Base-by-base conservation (phyloP, 345 rosid species). In the Cardamine resedifolia region DNA sequence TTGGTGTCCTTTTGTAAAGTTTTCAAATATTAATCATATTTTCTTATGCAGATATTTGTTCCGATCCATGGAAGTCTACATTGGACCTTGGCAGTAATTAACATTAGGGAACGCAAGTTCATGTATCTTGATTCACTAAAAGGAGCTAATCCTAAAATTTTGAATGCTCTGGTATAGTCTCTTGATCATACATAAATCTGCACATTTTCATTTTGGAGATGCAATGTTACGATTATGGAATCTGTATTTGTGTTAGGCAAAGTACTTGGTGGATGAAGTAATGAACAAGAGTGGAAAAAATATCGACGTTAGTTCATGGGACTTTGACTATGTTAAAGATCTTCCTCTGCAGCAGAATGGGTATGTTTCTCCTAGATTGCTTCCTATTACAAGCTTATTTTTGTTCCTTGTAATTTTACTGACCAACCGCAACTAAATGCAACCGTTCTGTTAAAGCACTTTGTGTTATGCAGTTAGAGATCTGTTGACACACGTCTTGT, bases 1-100 rank as follows among this genome's bases (percentile, higher is more conserved):
- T 19, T 48, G n/a, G 14, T 15, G 45, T 64, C 4, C 8, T 16
- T 56, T 38, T 30, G 10, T 55, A 36, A 57, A 12, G 1, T 15
- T 41, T 53, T 14, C 33, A 44, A 8, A 33, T 20, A 19, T 34
- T 36, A 50, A 10, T 57, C 30, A 30, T 21, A 20, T 26, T 48
- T 48, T 64, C 14, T 15, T 56, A 60, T 71, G 71, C 84, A 92
- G 98, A 88, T 96, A 80, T 96, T 96, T 85, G 87, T 90, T 76
- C 99, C 99, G 16, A 84, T 96, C 82, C 95, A 96, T 78, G 53
- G 64, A 60, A 82, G 74, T 64, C 47, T 78, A 62, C 99, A 91
- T 59, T 95, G 99, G 99, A 85, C 94, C 73, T 79, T 95, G 83
- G 99, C 96, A 33, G 76, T 95, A 53, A 95, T 95, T 57, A 87